Base-by-base conservation (phyloP, 192 early-diverging fungal species). In the Paraglomus occultum region DNA sequence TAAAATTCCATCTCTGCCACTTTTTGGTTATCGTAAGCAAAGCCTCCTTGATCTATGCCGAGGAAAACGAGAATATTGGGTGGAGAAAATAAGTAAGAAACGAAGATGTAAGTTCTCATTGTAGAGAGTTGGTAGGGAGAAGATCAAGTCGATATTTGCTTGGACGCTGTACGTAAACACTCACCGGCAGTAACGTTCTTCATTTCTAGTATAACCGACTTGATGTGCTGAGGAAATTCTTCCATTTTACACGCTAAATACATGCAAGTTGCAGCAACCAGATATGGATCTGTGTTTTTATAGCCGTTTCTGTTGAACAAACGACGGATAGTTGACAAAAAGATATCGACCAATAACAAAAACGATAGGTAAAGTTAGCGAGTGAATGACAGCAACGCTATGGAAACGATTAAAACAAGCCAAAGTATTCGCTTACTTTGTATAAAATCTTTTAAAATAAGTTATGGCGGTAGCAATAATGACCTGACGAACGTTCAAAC, bases 1-100 rank as follows among this genome's bases (percentile, higher is more conserved):
- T 95, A 93, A 75, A 93, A 95, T 71, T 97, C 95, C 78, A 91
- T 94, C 54, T 95, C 95, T 31, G 95, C 93, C 51, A 97, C 85
- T 66, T 90, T 88, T 15, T 78, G 75, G 44, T 84, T 80, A 17
- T 92, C 92, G 63, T 92, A 95, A 1, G 78, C 71, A 69, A 87
- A 88, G 12, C 77, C 78, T 11, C 78, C 89, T 62, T 79, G 70
- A 40, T 78, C 81, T 70, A 64, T 51, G 53, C 23, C 15, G 38
- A 50, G 59, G 55, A 47, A 18, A 31, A 31, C 31, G 31, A 31
- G 31, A 31, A 31, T 0, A 63, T 63, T 63, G 39, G 5, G 43
- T 12, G 51, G 51, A 15, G 2, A 31, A 20, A 54, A 6, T 23
- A 1, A 52, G 68, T 20, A 47, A 42, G 14, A 23, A 52, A 67